Evolutionary conservation across 345 rosid genomes (phyloP).

Genomic region (Eucalyptus marginata): DNA sequence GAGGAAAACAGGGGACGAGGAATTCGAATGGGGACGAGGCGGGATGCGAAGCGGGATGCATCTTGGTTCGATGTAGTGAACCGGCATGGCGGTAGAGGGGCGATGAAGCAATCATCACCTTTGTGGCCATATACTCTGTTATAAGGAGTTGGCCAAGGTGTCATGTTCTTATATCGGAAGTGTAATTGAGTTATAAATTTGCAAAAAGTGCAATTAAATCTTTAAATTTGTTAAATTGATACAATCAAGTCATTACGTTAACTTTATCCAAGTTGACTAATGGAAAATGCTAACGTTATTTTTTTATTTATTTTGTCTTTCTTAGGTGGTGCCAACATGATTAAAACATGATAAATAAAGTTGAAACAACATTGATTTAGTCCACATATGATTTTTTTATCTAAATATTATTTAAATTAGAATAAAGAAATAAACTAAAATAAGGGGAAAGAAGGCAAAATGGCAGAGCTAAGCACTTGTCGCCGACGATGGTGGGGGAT

Average conservation of each 20-base stretch:
- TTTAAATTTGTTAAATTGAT: rapidly evolving
- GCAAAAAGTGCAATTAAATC: rapidly evolving
- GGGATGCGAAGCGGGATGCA: neutral
- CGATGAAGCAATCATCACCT: neutral
- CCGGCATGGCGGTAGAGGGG: neutral
- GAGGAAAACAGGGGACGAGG: neutral
- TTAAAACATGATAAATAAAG: no score
- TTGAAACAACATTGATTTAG: no score
- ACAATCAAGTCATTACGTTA: rapidly evolving
- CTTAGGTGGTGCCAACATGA: rapidly evolving
- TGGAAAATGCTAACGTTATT: rapidly evolving
- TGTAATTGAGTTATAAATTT: no score
- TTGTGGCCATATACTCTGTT: neutral
- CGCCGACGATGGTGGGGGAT: rapidly evolving
- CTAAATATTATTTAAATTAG: no score
- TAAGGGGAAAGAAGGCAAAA: neutral
- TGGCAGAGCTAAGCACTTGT: rapidly evolving
- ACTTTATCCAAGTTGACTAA: no score
- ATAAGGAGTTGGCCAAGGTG: rapidly evolving
- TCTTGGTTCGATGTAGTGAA: rapidly evolving
- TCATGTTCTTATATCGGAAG: neutral
- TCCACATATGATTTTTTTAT: rapidly evolving
- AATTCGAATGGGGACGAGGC: neutral
- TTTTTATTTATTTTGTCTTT: no score
- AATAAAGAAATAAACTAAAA: rapidly evolving